Percentiles rank a stretch among this genome's conserved stretches.
Conservation (phyloP, 257 asterid genomes). For the Dorcoceras hygrometricum region DNA sequence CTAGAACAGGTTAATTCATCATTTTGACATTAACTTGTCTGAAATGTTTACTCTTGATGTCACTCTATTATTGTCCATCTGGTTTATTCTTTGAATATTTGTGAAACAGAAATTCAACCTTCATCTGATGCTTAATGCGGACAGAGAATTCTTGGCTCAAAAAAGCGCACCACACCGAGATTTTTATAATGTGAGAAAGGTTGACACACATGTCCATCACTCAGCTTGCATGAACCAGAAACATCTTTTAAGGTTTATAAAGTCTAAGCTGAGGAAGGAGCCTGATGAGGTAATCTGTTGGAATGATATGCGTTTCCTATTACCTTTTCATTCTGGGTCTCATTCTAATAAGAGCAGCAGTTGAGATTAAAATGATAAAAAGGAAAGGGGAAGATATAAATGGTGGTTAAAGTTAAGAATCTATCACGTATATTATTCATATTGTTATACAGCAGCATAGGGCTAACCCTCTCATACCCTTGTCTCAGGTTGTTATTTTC, state of each 20-base stretch:
- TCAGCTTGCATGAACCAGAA: conserved; percentile 99
- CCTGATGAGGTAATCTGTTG: conserved; percentile 77
- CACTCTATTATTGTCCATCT: conserved; percentile 15
- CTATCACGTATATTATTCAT: not conserved
- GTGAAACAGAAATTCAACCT: conserved; percentile 89
- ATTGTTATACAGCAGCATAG: not conserved
- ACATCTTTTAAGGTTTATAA: conserved; percentile 88
- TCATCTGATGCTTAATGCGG: conserved; percentile 99
- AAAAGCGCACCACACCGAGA: conserved; percentile 99
- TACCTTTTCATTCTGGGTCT: conserved; percentile 13
- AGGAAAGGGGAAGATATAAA: conserved; percentile 3
- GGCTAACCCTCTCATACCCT: conserved; percentile 21
- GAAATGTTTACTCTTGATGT: not conserved
- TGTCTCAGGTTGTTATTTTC: conserved; percentile 67
- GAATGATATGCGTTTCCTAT: not conserved
- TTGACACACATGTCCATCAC: conserved; percentile 98
- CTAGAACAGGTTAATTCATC: conserved; percentile 69
- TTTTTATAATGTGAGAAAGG: conserved; percentile 95
- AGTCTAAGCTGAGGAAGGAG: conserved; percentile 93
- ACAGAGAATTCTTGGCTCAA: conserved; percentile 95
- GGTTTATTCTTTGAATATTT: conserved; percentile 13
- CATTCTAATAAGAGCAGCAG: not conserved
- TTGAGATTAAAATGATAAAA: conserved; percentile 11
- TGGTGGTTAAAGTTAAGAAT: not conserved
- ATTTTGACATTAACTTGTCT: conserved; percentile 16